Evolutionary conservation across 2,329 filamentous ascomycete species (phyloP).

Genomic region (Penicillium oxalicum): DNA sequence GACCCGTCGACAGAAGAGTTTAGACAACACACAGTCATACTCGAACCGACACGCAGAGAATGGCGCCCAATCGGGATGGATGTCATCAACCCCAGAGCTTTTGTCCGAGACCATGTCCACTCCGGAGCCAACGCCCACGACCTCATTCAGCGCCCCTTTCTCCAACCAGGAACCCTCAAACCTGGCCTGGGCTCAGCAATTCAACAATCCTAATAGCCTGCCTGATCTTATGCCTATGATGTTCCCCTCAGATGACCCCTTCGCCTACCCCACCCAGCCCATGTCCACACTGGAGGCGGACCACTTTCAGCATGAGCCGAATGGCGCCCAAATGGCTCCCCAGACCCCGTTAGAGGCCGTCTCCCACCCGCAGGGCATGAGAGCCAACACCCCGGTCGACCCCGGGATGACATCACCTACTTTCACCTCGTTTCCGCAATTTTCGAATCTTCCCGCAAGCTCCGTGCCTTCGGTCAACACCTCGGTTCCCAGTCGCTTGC

Average conservation of each 20-base stretch:
- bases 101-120: constrained; percentile 28
- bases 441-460: constrained; percentile 22
- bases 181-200: constrained; percentile 29
- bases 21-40: constrained; percentile 25
- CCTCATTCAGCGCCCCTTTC: constrained; percentile 18
- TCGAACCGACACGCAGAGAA: constrained; percentile 17
- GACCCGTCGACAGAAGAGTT: constrained; percentile 23
- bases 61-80: constrained; percentile 21
- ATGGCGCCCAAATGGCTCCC: constrained; percentile 7
- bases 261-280: constrained; percentile 47
- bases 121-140: constrained; percentile 21
- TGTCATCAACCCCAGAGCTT: constrained; percentile 23
- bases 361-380: constrained; percentile 12
- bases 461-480: constrained; percentile 19
- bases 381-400: constrained; percentile 14
- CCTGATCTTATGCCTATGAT: constrained; percentile 47
- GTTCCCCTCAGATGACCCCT: constrained; percentile 47
- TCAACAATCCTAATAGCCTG: constrained; percentile 30
- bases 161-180: constrained; percentile 21
- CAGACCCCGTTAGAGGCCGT: constrained; percentile 23
- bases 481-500: constrained; percentile 26
- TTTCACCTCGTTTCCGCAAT: constrained; percentile 25
- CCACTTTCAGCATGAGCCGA: constrained; percentile 32
- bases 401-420: constrained; percentile 18
- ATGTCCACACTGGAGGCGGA: constrained; percentile 43